These are phyloP conservation scores for Pichia sp. DNA, from an alignment of 1,139 yeast genomes.

Conservation along the genomic window DNA sequence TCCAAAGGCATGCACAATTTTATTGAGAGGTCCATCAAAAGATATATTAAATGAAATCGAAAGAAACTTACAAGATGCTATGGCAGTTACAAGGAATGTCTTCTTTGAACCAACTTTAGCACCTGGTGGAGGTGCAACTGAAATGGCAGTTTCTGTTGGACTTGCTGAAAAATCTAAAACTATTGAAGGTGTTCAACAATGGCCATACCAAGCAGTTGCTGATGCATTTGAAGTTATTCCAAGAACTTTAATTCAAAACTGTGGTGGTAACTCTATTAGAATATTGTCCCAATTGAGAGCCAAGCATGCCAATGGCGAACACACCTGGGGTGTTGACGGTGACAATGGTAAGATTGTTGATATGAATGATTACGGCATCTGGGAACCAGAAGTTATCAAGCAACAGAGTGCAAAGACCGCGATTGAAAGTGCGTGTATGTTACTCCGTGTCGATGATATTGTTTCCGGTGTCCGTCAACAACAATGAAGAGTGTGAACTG, in stretches of 20 bases:
- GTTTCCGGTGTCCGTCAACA: conserved; percentile 86
- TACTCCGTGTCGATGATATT: conserved; percentile 94
- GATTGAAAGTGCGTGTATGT: conserved; percentile 92
- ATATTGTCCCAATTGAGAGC: conserved; percentile 90
- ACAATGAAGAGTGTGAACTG: conserved; percentile 7
- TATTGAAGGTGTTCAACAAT: conserved; percentile 93
- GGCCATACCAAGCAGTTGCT: conserved; percentile 99
- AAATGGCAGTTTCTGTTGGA: conserved; percentile 94
- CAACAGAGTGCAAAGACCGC: conserved; percentile 97
- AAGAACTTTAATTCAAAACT: conserved; percentile 93
- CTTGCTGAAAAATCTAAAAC: conserved; percentile 89
- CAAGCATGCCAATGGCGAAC: conserved; percentile 87
- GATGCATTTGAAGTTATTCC: conserved; percentile 99
- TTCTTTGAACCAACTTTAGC: conserved; percentile 91
- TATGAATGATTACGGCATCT: conserved; percentile 93
- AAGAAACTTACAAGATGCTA: conserved; percentile 96
- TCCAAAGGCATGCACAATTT: conserved; percentile 92
- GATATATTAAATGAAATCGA: conserved; percentile 96
- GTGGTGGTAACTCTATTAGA: conserved; percentile 96
- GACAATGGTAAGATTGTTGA: conserved; percentile 92
- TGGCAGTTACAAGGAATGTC: conserved; percentile 97
- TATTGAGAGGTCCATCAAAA: conserved; percentile 95
- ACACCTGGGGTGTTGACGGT: conserved; percentile 92
- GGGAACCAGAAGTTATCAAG: conserved; percentile 99
- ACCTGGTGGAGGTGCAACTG: conserved; percentile 99